Percentiles rank a stretch among this genome's conserved stretches.
Evolutionary conservation across 768 basidiomycete genomes (phyloP).

Genomic region (Pulveroboletus sp.): DNA sequence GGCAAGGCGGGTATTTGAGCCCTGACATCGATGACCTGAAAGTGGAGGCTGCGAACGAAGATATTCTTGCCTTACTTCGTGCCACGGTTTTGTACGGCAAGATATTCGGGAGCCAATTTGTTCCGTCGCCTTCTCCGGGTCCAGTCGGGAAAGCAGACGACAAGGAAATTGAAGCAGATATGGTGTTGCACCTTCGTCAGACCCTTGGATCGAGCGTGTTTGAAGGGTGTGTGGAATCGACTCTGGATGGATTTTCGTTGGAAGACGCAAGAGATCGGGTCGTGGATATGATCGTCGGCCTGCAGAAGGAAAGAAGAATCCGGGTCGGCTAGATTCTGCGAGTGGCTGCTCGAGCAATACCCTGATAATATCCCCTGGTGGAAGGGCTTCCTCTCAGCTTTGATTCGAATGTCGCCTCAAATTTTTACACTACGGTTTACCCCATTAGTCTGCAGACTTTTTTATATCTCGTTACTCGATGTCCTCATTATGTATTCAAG

Average conservation of each 20-base stretch:
- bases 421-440: neutral
- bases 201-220: conserved; percentile 53
- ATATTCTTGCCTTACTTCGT: conserved; percentile 49
- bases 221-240: conserved; percentile 24
- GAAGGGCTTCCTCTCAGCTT: no score
- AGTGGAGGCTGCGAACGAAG: conserved; percentile 35
- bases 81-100: conserved; percentile 59
- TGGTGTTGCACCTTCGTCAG: conserved; percentile 44
- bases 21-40: conserved; percentile 29
- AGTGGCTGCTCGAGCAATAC: neutral
- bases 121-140: conserved; percentile 59
- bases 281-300: conserved; percentile 60
- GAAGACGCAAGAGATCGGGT: conserved; percentile 76
- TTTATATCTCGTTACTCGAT: neutral
- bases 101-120: conserved; percentile 44
- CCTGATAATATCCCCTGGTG: neutral
- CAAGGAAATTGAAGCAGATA: conserved; percentile 25
- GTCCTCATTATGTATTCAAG: conserved; percentile 11
- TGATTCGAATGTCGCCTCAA: neutral
- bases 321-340: conserved; percentile 5
- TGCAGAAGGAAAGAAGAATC: conserved; percentile 27
- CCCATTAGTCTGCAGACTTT: neutral
- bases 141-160: conserved; percentile 32
- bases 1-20: conserved; percentile 36
- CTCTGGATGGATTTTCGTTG: conserved; percentile 35